Evolutionary conservation across 1,139 yeast genomes (phyloP).

Genomic region (Hanseniaspora gamundiae): DNA sequence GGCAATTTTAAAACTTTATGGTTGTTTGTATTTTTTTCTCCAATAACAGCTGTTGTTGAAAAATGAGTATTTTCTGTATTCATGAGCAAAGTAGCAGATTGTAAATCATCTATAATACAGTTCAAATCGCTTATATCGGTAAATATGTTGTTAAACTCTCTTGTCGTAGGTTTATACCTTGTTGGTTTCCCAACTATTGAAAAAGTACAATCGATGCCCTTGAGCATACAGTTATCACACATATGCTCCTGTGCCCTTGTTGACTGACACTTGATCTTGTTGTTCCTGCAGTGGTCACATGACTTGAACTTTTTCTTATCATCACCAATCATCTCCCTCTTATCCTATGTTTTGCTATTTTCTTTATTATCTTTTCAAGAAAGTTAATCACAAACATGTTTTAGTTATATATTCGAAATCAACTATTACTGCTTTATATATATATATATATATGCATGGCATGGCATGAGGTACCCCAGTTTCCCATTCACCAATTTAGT

Average conservation of each 20-base stretch:
- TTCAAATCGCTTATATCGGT: neutral
- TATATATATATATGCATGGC: too few relatives aligned
- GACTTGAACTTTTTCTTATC: slow-evolving; percentile 23
- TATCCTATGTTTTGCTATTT: too few relatives aligned
- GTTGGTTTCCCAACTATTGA: slow-evolving; percentile 34
- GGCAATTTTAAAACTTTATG: neutral
- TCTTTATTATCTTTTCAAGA: too few relatives aligned
- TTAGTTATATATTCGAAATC: too few relatives aligned
- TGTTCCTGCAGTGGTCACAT: slow-evolving; percentile 51
- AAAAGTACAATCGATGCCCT: slow-evolving; percentile 38
- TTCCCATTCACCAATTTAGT: too few relatives aligned
- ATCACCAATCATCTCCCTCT: neutral
- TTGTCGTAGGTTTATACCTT: slow-evolving; percentile 14
- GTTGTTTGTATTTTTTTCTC: neutral
- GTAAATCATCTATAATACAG: neutral
- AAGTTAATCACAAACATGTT: too few relatives aligned
- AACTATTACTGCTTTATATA: too few relatives aligned
- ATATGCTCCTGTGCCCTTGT: slow-evolving; percentile 37
- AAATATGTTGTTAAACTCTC: slow-evolving; percentile 9
- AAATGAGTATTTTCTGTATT: too few relatives aligned
- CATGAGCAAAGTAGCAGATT: neutral
- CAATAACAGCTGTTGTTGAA: too few relatives aligned
- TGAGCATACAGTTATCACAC: slow-evolving; percentile 45
- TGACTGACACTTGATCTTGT: slow-evolving; percentile 57
- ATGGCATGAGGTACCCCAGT: too few relatives aligned